Percentiles rank a stretch among this genome's conserved stretches.
These are phyloP conservation scores for Lolium rigidum DNA, from an alignment of 176 grass and related monocot species.

Conservation along the genomic window DNA sequence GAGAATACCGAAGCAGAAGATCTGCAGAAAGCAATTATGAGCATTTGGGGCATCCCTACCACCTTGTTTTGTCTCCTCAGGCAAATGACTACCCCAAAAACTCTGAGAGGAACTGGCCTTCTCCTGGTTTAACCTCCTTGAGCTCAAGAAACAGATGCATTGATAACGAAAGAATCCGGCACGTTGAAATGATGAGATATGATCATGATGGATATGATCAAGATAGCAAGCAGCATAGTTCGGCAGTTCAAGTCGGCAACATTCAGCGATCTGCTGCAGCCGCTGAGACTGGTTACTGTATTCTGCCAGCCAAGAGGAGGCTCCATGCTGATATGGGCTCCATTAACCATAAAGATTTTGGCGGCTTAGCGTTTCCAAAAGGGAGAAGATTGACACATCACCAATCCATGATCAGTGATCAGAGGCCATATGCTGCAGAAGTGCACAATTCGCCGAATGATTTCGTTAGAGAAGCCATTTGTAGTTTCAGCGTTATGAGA, in stretches of 20 bases:
- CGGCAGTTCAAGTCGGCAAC: slow-evolving; percentile 20
- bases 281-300: slow-evolving; percentile 33
- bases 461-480: slow-evolving; percentile 40
- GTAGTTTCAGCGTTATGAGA: slow-evolving; percentile 46
- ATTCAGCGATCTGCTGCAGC: slow-evolving; percentile 36
- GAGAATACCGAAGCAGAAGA: slow-evolving; percentile 39
- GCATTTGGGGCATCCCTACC: slow-evolving; percentile 41
- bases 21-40: slow-evolving; percentile 41
- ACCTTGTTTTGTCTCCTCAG: slow-evolving; percentile 27
- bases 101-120: slow-evolving; percentile 43
- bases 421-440: slow-evolving; percentile 41
- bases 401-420: slow-evolving; percentile 42
- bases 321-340: slow-evolving; percentile 39
- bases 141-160: slow-evolving; percentile 46
- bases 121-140: slow-evolving; percentile 37
- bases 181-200: slow-evolving; percentile 38
- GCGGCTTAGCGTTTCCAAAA: slow-evolving; percentile 42
- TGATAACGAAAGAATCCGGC: slow-evolving; percentile 35
- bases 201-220: slow-evolving; percentile 36
- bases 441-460: slow-evolving; percentile 37
- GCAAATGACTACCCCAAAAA: slow-evolving; percentile 27
- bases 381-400: slow-evolving; percentile 52
- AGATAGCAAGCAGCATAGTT: slow-evolving; percentile 35
- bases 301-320: slow-evolving; percentile 51
- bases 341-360: slow-evolving; percentile 36